Evolutionary conservation across 257 asterid genomes (phyloP).

Genomic region (Gentiana dahurica): DNA sequence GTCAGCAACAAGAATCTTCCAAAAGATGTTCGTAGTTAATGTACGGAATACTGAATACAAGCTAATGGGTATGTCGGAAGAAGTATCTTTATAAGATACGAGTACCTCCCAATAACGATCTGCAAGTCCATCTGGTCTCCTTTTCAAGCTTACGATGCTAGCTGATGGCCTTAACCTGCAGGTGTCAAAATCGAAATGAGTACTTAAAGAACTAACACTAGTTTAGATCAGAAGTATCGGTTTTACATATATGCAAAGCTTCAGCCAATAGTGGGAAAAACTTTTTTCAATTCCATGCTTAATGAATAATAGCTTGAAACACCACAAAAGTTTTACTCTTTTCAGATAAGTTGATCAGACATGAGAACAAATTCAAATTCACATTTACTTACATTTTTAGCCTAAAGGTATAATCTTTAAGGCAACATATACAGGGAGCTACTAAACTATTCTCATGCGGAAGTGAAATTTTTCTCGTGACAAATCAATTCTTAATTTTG

Average conservation of each 20-base stretch:
- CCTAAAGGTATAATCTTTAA: no score
- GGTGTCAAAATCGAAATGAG: slow-evolving; percentile 9
- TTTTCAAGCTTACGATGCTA: slow-evolving; percentile 37
- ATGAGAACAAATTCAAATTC: background rate
- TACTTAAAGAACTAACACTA: background rate
- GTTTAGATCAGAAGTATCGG: background rate
- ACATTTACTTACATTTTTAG: no score
- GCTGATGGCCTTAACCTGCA: slow-evolving; percentile 65
- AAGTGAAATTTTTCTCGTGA: no score
- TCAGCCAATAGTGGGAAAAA: background rate
- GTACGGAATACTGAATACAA: background rate
- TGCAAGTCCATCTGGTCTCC: slow-evolving; percentile 41
- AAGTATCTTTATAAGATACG: slow-evolving; percentile 9
- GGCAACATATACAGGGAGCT: no score
- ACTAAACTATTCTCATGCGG: no score
- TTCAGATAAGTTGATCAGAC: background rate
- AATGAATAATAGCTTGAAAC: background rate
- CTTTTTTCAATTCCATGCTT: background rate
- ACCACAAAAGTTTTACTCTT: background rate
- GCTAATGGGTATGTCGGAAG: background rate
- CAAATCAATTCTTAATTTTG: no score
- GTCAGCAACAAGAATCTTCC: background rate
- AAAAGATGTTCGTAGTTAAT: no score
- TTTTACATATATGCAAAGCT: no score
- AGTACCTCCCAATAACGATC: slow-evolving; percentile 50